A percentile compares a stretch with the other conserved stretches of the same genome.
phyloP scores from a whole-genome alignment of 805 yeast species.

The Hanseniaspora mollemarum region DNA sequence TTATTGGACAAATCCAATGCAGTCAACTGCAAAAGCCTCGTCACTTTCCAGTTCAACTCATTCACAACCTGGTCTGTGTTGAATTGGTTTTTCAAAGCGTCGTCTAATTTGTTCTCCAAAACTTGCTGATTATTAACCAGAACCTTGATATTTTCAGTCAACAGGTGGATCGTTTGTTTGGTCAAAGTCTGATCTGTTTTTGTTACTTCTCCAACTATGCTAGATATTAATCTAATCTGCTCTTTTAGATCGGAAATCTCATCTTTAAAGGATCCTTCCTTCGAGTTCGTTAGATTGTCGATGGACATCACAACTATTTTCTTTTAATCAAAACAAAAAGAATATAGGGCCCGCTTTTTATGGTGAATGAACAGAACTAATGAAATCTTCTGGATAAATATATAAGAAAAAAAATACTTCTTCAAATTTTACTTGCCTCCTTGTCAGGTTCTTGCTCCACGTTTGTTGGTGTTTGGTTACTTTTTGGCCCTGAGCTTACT shows the following conservation, averaged over 20 bases:
- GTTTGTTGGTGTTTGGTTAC: too few relatives aligned
- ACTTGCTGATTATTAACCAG: conserved; percentile 29
- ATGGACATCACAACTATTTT: not conserved
- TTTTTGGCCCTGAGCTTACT: too few relatives aligned
- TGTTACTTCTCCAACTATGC: conserved; percentile 7
- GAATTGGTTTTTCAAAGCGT: conserved; percentile 29
- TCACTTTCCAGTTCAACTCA: conserved; percentile 21
- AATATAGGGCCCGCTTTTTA: too few relatives aligned
- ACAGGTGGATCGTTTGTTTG: conserved; percentile 19
- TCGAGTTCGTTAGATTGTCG: not conserved
- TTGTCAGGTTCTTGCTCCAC: too few relatives aligned
- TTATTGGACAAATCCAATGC: conserved; percentile 2
- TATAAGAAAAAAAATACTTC: not conserved
- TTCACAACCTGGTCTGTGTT: conserved; percentile 30
- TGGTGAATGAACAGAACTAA: too few relatives aligned
- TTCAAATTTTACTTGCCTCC: too few relatives aligned
- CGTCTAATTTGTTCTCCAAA: conserved; percentile 29
- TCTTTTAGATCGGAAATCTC: conserved; percentile 13
- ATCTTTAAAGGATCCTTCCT: conserved; percentile 1
- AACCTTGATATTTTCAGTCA: conserved; percentile 25
- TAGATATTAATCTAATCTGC: not conserved
- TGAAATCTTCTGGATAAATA: not conserved
- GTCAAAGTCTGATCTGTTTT: conserved; percentile 16
- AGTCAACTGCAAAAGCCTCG: conserved; percentile 10
- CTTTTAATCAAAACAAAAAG: not conserved